Evolutionary conservation across 202 grass and related monocot species (phyloP), one percentile per base, ranked within the genome.

Genomic region (Zizania palustris): DNA sequence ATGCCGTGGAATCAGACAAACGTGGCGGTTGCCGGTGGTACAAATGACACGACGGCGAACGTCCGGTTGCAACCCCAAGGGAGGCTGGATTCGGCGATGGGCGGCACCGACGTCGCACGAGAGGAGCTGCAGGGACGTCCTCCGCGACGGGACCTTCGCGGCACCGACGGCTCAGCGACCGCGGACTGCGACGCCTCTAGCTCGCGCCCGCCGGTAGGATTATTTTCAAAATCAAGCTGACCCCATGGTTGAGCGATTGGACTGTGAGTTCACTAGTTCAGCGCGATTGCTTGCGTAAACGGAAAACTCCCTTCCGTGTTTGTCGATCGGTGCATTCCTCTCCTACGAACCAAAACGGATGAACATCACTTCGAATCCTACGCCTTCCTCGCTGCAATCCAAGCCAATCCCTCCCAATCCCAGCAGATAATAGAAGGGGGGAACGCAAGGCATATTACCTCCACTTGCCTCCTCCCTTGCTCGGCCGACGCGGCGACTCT

Each of bases 381-480:
- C 18, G 34, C 15, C 28, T 33, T 4, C n/a, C 5, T 20, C 40
- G 4, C 60, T 37, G 10, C 12, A 60, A 60, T 39, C 36, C 20
- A 56, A 45, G 48, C 15, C 39, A 14, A 43, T 34, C 37, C 4
- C 5, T 22, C 7, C 42, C 49, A 21, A 9, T 56, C 49, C 45
- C 4, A 4, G 22, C 9, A 36, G n/a, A 21, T 35, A 84, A 85
- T 5, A 34, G 18, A 19, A 1, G 33, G 64, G 11, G 18, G 12
- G n/a, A 19, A 20, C n/a, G 6, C 36, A 5, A 40, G 18, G 34
- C 21, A 20, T 48, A 9, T 62, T 83, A 98, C 96, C 96, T 98
- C 89, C 22, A 98, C 54, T 74, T 98, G 87, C 74, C 67, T 85
- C 66, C 73, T 86, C 82, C 64, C 89, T 18, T 86, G 58, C 14